Percentiles rank a stretch among this genome's conserved stretches.
phyloP scores from a whole-genome alignment of 768 basidiomycete genomes.

The Mycena galopus region DNA sequence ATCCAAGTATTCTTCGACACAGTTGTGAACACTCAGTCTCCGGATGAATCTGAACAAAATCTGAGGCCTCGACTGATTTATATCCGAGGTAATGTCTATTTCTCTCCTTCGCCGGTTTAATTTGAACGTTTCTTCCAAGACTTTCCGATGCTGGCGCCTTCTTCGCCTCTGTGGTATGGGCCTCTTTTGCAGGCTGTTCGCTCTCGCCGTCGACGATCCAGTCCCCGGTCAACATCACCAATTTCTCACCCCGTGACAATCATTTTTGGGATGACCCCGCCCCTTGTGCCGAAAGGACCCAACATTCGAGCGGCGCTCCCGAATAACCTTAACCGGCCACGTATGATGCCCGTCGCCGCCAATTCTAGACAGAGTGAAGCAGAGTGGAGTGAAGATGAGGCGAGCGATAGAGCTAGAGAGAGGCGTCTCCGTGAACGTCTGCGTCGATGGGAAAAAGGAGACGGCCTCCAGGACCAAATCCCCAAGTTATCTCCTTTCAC shows the following conservation, averaged over 20 bases:
- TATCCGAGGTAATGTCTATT: slow-evolving; percentile 58
- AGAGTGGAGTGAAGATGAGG: slow-evolving; percentile 78
- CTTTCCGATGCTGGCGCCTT: slow-evolving; percentile 79
- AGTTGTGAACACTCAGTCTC: slow-evolving; percentile 72
- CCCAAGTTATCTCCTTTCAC: slow-evolving; percentile 61
- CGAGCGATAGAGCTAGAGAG: slow-evolving; percentile 77
- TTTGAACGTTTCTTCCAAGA: slow-evolving; percentile 51
- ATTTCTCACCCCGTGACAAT: slow-evolving; percentile 82
- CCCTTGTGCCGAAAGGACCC: slow-evolving; percentile 55
- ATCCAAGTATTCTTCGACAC: slow-evolving; percentile 82
- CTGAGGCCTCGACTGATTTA: slow-evolving; percentile 81
- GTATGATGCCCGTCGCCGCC: slow-evolving; percentile 7
- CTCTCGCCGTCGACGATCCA: slow-evolving; percentile 75
- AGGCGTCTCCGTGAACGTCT: slow-evolving; percentile 78
- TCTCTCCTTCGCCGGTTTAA: neutral
- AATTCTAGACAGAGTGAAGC: slow-evolving; percentile 51
- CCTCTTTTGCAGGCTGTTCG: slow-evolving; percentile 84
- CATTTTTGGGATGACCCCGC: slow-evolving; percentile 88
- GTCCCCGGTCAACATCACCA: slow-evolving; percentile 70
- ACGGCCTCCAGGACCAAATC: slow-evolving; percentile 73
- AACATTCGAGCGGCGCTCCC: slow-evolving; percentile 41
- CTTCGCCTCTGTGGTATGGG: slow-evolving; percentile 85
- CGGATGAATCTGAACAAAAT: slow-evolving; percentile 40
- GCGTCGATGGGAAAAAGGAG: slow-evolving; percentile 79
- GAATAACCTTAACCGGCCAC: slow-evolving; percentile 4